Evolutionary conservation across 139 green algal species (phyloP).

Genomic region (Marvania coccoides): DNA sequence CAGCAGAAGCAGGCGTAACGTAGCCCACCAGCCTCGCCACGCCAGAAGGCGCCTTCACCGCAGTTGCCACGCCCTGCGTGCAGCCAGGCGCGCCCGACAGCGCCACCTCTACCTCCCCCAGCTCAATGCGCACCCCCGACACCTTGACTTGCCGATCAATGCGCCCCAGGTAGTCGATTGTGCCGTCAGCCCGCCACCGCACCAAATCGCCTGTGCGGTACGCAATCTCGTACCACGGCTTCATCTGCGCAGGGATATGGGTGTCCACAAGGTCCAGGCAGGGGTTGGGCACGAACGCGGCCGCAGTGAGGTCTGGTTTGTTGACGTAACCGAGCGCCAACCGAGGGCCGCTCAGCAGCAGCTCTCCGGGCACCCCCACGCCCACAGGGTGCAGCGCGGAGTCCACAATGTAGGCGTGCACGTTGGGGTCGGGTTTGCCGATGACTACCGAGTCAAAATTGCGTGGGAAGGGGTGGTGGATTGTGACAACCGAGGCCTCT

Average conservation of each 20-base stretch:
- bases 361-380: conserved; percentile 33
- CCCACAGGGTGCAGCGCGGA: conserved; percentile 13
- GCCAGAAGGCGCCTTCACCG: neutral
- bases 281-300: conserved; percentile 30
- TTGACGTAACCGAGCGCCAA: conserved; percentile 28
- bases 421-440: conserved; percentile 33
- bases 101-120: conserved; percentile 43
- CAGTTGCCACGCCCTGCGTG: neutral
- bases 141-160: conserved; percentile 47
- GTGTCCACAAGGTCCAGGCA: neutral
- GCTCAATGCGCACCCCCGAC: conserved; percentile 46
- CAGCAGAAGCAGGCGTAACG: neutral
- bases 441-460: conserved; percentile 5
- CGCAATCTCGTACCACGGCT: neutral
- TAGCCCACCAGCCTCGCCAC: conserved; percentile 13
- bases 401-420: conserved; percentile 27
- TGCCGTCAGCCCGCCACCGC: conserved; percentile 19
- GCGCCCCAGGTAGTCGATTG: conserved; percentile 33
- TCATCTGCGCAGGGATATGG: neutral
- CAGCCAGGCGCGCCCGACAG: conserved; percentile 3
- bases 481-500: conserved; percentile 25
- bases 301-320: conserved; percentile 24
- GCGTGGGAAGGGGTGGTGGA: neutral
- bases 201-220: conserved; percentile 39
- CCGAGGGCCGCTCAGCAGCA: conserved; percentile 32